These are phyloP conservation scores for Orychophragmus violaceus DNA, from an alignment of 345 rosid genomes.

Conservation along the genomic window DNA sequence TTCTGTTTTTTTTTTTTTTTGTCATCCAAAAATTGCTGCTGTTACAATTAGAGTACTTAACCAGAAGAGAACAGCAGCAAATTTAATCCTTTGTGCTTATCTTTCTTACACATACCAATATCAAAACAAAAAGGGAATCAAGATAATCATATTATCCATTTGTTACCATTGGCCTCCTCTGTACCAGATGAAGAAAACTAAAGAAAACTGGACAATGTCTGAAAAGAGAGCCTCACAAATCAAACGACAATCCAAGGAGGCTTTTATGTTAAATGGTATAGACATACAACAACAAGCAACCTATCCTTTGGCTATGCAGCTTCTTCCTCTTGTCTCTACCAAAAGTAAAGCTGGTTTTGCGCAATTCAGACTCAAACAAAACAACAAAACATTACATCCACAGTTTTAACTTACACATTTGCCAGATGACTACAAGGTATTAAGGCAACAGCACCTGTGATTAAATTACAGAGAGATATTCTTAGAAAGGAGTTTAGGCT, in stretches of 20 bases:
- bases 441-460: slow-evolving; percentile 4
- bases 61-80: no score
- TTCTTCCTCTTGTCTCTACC: slow-evolving; percentile 22
- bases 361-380: not conserved
- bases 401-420: slow-evolving; percentile 18
- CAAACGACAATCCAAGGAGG: slow-evolving; percentile 27
- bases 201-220: slow-evolving; percentile 4
- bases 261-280: slow-evolving; percentile 25
- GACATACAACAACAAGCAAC: slow-evolving; percentile 30
- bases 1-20: no score
- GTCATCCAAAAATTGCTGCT: no score
- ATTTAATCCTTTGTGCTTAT: no score
- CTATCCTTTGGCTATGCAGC: slow-evolving; percentile 27
- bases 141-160: not conserved
- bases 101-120: no score
- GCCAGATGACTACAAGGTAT: slow-evolving; percentile 17
- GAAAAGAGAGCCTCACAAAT: slow-evolving; percentile 15
- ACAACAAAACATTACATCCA: slow-evolving; percentile 21
- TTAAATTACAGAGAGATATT: no score
- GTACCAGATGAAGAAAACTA: not conserved
- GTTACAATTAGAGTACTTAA: no score
- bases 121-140: not conserved
- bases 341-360: slow-evolving; percentile 10
- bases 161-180: not conserved
- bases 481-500: slow-evolving; percentile 8